Base-by-base conservation (phyloP, 1,139 yeast species). In the Scheffersomyces quercinus region DNA sequence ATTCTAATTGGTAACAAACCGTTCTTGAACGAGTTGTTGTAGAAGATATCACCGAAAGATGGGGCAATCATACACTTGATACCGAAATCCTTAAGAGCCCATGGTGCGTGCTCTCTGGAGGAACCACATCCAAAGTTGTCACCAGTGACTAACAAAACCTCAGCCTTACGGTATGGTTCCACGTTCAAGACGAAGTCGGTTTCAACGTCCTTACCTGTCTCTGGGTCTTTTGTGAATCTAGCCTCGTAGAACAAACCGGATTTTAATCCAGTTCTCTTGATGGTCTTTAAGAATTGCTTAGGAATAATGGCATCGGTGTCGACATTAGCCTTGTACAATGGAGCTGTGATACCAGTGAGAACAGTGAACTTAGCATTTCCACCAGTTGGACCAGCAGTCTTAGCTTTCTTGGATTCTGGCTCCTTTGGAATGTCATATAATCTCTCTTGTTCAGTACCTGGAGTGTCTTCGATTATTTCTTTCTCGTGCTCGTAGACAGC, bases 291-390 rank as follows among this genome's bases (percentile, higher is more conserved):
- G 72, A 93, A 93, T 73, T 93, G 99, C 70, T 93, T 93, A 60
- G 99, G 99, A 69, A 93, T 93, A 54, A 93, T 93, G 51, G 97
- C 98, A 70, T 93, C 99, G 38, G 99, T 93, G 65, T 93, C 99
- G 50, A 93, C 93, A 63, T 93, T 93, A 40, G 97, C 96, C 71
- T 85, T 88, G 60, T 88, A 91, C 59, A 93, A 77, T 48, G 97
- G 97, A 36, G 98, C 98, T 42, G 97, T 89, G 54, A 88, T 76
- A 55, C 97, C 95, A 29, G 86, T 81, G 54, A 90, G 79, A 42
- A 82, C 81, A 11, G 75, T 71, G 70, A 93, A 91, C 56, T 83
- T 82, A 45, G 87, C 91, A 74, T 88, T 84, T 36, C 90, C 90
- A 29, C 76, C 67, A 12, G 75, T 52, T 15, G 57, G 50, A 15